Conservation (phyloP, 169 alveolate species). For the Plasmodium gonderi region DNA sequence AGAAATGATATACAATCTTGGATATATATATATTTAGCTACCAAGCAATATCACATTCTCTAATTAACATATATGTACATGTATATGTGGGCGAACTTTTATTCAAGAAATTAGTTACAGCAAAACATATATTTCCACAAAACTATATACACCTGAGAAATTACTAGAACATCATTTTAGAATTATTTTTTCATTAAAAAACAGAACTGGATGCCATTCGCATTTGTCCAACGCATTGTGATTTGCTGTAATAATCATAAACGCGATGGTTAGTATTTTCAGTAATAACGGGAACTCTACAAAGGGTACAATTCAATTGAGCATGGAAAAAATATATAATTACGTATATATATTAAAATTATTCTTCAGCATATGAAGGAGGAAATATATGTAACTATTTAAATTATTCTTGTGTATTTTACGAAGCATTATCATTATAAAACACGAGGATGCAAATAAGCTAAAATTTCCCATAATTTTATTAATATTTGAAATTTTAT, state of each 20-base stretch:
- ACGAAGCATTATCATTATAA: not conserved
- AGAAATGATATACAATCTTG: not conserved
- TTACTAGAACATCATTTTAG: not conserved
- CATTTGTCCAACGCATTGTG: not conserved
- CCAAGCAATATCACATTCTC: not conserved
- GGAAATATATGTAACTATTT: not conserved
- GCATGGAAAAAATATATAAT: not conserved
- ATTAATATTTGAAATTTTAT: not conserved
- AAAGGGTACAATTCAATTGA: not conserved
- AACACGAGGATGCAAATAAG: not conserved
- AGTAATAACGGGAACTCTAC: not conserved
- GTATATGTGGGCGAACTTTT: not conserved
- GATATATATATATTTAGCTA: not conserved
- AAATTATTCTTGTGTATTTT: not conserved
- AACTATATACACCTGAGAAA: not conserved
- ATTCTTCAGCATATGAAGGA: not conserved
- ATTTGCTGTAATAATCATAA: not conserved
- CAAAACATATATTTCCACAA: not conserved
- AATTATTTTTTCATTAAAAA: not conserved
- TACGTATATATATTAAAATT: not conserved
- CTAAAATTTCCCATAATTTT: not conserved
- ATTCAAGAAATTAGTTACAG: not conserved
- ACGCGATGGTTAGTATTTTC: not conserved
- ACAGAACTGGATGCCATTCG: not conserved
- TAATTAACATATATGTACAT: not conserved